Evolutionary conservation across 2,329 filamentous ascomycete species (phyloP).

Genomic region (Blumeriella jaapii): DNA sequence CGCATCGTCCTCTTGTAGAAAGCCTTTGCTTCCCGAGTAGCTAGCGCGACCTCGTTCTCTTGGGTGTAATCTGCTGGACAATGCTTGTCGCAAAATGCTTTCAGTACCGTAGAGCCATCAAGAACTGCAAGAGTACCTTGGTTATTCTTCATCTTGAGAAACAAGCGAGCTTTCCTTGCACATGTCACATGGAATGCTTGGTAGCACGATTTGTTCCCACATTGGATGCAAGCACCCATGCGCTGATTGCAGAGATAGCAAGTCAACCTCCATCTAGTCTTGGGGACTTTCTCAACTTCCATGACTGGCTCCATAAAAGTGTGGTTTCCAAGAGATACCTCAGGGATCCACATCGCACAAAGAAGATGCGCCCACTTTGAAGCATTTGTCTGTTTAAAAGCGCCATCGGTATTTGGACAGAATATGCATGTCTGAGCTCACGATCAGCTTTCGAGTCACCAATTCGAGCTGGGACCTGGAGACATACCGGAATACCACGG

Average conservation of each 20-base stretch:
- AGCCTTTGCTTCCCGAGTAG: slow-evolving; percentile 71
- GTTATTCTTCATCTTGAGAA: slow-evolving; percentile 91
- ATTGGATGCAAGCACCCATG: slow-evolving; percentile 98
- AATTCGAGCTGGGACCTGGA: slow-evolving; percentile 10
- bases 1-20: slow-evolving; percentile 88
- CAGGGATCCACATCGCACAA: slow-evolving; percentile 97
- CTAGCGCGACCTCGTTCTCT: slow-evolving; percentile 72
- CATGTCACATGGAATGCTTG: slow-evolving; percentile 97
- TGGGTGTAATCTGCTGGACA: slow-evolving; percentile 80
- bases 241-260: slow-evolving; percentile 97
- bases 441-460: slow-evolving; percentile 11
- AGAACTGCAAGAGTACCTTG: slow-evolving; percentile 68
- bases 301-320: slow-evolving; percentile 98
- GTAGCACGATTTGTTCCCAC: slow-evolving; percentile 94
- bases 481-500: slow-evolving; percentile 67
- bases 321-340: slow-evolving; percentile 88
- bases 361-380: slow-evolving; percentile 95
- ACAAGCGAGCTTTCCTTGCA: slow-evolving; percentile 75
- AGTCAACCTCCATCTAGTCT: slow-evolving; percentile 80
- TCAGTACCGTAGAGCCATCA: slow-evolving; percentile 69
- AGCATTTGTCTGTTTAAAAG: slow-evolving; percentile 95
- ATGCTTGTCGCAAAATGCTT: slow-evolving; percentile 94
- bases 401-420: slow-evolving; percentile 92
- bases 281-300: slow-evolving; percentile 95
- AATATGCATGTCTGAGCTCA: slow-evolving; percentile 74